Evolutionary conservation across 768 basidiomycete species (phyloP), one percentile per base, ranked within the genome.

Genomic region (Leccinellum albellum): DNA sequence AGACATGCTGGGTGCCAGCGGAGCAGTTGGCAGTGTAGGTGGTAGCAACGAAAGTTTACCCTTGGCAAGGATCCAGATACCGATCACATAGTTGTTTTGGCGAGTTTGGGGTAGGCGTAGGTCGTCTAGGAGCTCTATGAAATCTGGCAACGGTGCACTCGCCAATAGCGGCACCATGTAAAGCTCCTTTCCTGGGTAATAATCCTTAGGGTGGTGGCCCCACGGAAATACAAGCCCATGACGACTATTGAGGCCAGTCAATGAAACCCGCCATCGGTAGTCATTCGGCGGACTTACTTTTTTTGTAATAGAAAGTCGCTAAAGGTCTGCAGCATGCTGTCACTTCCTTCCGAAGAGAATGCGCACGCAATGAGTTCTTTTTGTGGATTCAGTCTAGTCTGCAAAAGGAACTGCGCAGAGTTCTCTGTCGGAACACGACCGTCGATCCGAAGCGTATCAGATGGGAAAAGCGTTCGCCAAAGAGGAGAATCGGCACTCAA

Each of bases 181-280:
- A 33, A 95, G 73, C 68, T 96, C 94, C 55, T 89, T 87, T 32
- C 92, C 93, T 40, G 89, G 88, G 55, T 83, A 79, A 64, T 82
- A 74, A 12, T 91, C 87, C 61, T 88, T 86, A 9, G 89, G 86
- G 40, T 83, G 80, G 48, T 76, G 77, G 1, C 91, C 88, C 91
- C 91, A 94, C 9, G 91, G 91, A 61, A 93, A 92, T 20, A 92
- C 82, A 21, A 94, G 79, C 10, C 89, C 91, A 68, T 94, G 90
- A 21, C 91, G 91, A 51, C 91, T 94, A 70, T 57, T 59, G 45
- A 59, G 13, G 26, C 13, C 31, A 3, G 37, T 67, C 32, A 55
- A 29, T 63, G 44, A 57, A 52, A n/a, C n/a, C n/a, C 51, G 55
- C 2, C 32, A 54, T 55, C 60, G 45, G 37, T 59, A 20, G 50